A percentile compares a stretch with the other conserved stretches of the same genome.
These are phyloP conservation scores for sunflower (Helianthus annuus) DNA, from an alignment of 129 eudicot genomes.

Conservation along the genomic window HanXRQr2.0-SUNRISE NC_035437.2:97490490-97490989, in stretches of 20 bases:
- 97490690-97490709: conserved; percentile 83
- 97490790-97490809: not conserved
- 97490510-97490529: not conserved
- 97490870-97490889: conserved; percentile 90
- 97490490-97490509: not conserved
- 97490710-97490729: conserved; percentile 86
- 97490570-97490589: not conserved
- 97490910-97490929: conserved; percentile 32
- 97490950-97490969: conserved; percentile 27
- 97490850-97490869: conserved; percentile 95
- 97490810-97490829: not conserved
- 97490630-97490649: conserved; percentile 89
- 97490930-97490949: conserved; percentile 24
- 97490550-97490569: not conserved
- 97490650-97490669: conserved; percentile 77
- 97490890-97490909: conserved; percentile 47
- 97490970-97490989: conserved; percentile 64
- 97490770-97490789: conserved; percentile 10
- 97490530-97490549: not conserved
- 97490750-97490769: conserved; percentile 77
- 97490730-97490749: conserved; percentile 61
- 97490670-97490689: conserved; percentile 66
- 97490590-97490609: conserved; percentile 89
- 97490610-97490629: conserved; percentile 89
- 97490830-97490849: conserved; percentile 67